Conservation (phyloP, 140 eudicot genomes). For the Flaveria floridana region DNA sequence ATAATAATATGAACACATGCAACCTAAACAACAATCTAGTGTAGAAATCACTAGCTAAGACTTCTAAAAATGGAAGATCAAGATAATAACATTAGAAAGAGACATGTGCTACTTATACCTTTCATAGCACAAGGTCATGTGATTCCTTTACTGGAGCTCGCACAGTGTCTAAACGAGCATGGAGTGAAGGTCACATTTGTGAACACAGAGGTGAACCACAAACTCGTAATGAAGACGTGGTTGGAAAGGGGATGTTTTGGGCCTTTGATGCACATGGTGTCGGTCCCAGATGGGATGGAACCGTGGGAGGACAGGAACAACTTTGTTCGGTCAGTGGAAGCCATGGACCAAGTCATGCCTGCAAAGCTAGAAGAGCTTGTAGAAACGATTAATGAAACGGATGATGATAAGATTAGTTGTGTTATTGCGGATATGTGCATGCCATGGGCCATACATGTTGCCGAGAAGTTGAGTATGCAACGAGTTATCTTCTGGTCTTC, state of each 20-base stretch:
- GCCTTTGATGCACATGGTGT: slow-evolving; percentile 15
- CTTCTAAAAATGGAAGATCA: not conserved
- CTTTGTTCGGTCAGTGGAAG: slow-evolving; percentile 15
- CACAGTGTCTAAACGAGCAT: slow-evolving; percentile 15
- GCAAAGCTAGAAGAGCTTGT: slow-evolving; percentile 30
- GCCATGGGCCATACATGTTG: slow-evolving; percentile 17
- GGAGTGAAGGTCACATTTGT: slow-evolving; percentile 33
- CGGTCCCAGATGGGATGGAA: slow-evolving; percentile 36
- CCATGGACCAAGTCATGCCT: slow-evolving; percentile 26
- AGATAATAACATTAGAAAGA: not conserved
- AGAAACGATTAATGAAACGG: not conserved
- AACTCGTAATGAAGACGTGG: slow-evolving; percentile 16
- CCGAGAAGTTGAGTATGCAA: slow-evolving; percentile 4
- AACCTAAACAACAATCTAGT: not conserved
- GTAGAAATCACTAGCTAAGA: not conserved
- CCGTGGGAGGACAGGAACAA: slow-evolving; percentile 32
- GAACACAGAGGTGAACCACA: slow-evolving; percentile 30
- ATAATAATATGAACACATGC: not conserved
- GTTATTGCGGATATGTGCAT: slow-evolving; percentile 30
- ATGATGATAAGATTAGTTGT: slow-evolving; percentile 21
- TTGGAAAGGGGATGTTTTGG: not conserved
- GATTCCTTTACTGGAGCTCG: slow-evolving; percentile 31
- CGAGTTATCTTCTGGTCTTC: slow-evolving; percentile 29
- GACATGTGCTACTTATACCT: slow-evolving; percentile 31
- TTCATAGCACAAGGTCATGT: slow-evolving; percentile 38